These are phyloP conservation scores for Penicillium steckii DNA, from an alignment of 495 filamentous ascomycete species.

Conservation along the genomic window DNA sequence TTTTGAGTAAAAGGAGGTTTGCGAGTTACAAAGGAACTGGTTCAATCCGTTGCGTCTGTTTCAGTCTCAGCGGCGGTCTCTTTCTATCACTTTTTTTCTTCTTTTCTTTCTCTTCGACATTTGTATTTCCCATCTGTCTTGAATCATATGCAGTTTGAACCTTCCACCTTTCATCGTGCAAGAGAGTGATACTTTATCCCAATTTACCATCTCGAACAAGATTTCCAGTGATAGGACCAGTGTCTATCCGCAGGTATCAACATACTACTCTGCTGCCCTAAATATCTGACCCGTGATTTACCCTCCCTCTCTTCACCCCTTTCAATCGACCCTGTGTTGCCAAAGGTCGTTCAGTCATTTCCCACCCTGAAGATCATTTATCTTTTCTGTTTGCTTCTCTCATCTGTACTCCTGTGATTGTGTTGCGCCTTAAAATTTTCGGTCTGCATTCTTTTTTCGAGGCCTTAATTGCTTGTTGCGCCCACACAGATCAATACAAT, in stretches of 20 bases:
- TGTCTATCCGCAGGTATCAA: constrained; percentile 21
- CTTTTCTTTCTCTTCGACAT: constrained; percentile 17
- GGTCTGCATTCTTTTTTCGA: constrained; percentile 32
- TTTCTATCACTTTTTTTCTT: too few species aligned
- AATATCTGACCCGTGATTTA: constrained; percentile 8
- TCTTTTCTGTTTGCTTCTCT: neutral
- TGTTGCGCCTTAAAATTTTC: constrained; percentile 28
- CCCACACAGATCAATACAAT: constrained; percentile 61
- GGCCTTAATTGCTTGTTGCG: constrained; percentile 5
- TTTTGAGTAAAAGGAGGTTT: constrained; percentile 16
- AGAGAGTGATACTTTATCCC: constrained; percentile 29
- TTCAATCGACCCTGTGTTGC: neutral
- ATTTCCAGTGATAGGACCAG: constrained; percentile 30
- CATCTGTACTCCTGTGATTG: constrained; percentile 30
- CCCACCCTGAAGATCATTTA: neutral
- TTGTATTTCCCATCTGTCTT: constrained; percentile 37
- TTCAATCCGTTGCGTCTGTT: neutral
- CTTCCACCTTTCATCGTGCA: constrained; percentile 31
- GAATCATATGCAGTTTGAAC: constrained; percentile 41
- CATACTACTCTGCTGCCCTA: constrained; percentile 10
- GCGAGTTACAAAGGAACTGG: constrained; percentile 21
- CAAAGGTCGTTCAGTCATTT: neutral
- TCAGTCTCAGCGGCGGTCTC: constrained; percentile 4
- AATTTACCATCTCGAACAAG: constrained; percentile 26
- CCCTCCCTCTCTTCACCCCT: constrained; percentile 1